Evolutionary conservation across 192 early-diverging fungal species (phyloP), one percentile per base, ranked within the genome.

Genomic region (Coemansia sp.): DNA sequence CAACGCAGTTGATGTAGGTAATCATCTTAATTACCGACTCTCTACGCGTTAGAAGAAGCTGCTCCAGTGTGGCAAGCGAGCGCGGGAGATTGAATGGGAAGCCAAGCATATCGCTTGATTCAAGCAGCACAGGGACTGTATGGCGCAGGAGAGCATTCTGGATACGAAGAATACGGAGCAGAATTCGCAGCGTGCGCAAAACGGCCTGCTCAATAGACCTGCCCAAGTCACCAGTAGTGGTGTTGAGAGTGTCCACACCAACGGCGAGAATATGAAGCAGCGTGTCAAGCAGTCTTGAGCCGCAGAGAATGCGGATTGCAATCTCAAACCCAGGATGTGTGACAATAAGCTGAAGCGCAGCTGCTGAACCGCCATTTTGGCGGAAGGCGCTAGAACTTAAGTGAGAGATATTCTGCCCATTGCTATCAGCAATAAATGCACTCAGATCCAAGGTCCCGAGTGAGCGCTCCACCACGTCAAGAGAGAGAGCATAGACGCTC

Each of bases 311-410:
- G 13, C 91, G 84, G 37, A 89, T 86, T 48, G 91, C 69, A 32
- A 99, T 79, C 59, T 93, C 90, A 67, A 91, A 99, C 5, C 93
- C 96, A 0, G 97, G 95, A 43, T 97, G 94, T 16, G 86, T 79
- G 1, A 85, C 75, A 67, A 91, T 64, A 38, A 67, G 58, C 54
- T 84, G 74, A 64, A 85, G 59, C 57, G 70, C 55, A 37, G 76
- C 12, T 72, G 61, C 22, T 0, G 6, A 57, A 16, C 51, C 41
- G 49, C 57, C 61, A 62, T 25, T 68, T 16, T 59, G 67, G 60
- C 43, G 50, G 37, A 49, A 54, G 40, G 41, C 40, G 51, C 43
- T 56, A 14, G 9, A 25, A 44, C 59, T 39, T 41, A 17, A 2
- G 8, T 53, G 53, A 19, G 57, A 39, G 13, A 38, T 13, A 17